Percentiles rank a stretch among this genome's conserved stretches.
These are phyloP conservation scores for Aspergillus conjunctus DNA, from an alignment of 495 filamentous ascomycete genomes.

Conservation along the genomic window DNA sequence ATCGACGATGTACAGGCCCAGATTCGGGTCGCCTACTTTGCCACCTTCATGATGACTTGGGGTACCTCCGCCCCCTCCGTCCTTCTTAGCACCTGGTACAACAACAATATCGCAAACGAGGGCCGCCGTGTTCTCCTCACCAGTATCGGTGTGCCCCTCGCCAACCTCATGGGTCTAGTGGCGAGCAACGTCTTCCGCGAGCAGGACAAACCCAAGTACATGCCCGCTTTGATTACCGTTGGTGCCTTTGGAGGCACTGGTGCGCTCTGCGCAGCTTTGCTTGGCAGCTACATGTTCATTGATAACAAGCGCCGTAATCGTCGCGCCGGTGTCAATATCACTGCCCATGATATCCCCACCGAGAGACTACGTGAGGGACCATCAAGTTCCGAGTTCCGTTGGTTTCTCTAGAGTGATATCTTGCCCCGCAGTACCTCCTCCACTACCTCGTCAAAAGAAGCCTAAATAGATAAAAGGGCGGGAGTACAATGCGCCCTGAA, in stretches of 20 bases:
- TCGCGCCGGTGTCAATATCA: conserved; percentile 59
- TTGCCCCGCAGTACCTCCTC: no score
- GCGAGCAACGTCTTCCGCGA: conserved; percentile 72
- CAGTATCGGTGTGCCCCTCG: conserved; percentile 71
- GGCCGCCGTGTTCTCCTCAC: conserved; percentile 70
- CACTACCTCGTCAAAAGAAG: no score
- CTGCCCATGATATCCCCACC: conserved; percentile 69
- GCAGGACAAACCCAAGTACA: conserved; percentile 71
- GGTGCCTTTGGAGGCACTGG: conserved; percentile 72
- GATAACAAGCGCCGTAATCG: conserved; percentile 69
- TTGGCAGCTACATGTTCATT: conserved; percentile 69
- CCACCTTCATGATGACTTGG: conserved; percentile 84
- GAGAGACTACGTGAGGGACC: conserved; percentile 70
- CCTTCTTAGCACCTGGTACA: conserved; percentile 64
- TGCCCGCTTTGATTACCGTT: conserved; percentile 72
- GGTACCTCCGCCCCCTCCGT: conserved; percentile 57
- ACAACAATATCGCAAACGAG: conserved; percentile 81
- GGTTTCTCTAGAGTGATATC: conserved; percentile 54
- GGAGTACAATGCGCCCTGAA: no score
- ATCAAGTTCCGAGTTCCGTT: conserved; percentile 63
- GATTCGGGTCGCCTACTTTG: conserved; percentile 71
- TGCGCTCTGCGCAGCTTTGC: conserved; percentile 52
- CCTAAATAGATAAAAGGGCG: no score
- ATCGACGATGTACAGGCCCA: conserved; percentile 61
- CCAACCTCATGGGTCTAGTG: conserved; percentile 82